Percentiles rank a stretch among this genome's conserved stretches.
Evolutionary conservation across 177 flowering plant species (phyloP).

Genomic region (Vitis hybrid): DNA sequence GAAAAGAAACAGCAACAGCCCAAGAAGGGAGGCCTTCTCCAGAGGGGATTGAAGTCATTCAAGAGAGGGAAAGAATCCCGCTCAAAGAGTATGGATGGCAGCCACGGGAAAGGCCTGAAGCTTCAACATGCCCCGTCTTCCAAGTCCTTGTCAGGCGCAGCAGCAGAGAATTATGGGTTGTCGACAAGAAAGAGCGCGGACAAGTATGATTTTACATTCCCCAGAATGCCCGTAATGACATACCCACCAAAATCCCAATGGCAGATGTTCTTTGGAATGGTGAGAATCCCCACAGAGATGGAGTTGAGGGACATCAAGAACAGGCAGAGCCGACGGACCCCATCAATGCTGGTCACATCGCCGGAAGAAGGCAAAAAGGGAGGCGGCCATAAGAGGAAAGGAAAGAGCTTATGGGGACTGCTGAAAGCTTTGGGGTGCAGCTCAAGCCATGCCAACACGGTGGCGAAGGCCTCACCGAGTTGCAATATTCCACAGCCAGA

Average conservation of each 20-base stretch:
- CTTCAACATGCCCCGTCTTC: not conserved
- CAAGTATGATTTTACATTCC: constrained; percentile 1
- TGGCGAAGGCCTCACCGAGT: constrained; percentile 8
- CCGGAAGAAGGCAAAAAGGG: not conserved
- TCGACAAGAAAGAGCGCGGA: not conserved
- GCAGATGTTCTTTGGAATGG: constrained; percentile 30
- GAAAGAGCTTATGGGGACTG: constrained; percentile 25
- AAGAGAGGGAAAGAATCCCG: not conserved
- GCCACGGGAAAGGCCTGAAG: not conserved
- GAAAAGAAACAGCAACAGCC: not conserved
- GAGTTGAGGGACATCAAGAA: constrained; percentile 32
- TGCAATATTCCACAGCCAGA: not conserved
- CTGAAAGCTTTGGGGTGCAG: constrained; percentile 23
- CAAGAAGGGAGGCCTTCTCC: not conserved
- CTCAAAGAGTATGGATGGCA: not conserved
- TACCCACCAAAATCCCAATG: constrained; percentile 25
- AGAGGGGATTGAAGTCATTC: not conserved
- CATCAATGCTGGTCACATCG: not conserved
- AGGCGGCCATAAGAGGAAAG: not conserved
- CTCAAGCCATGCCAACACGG: not conserved
- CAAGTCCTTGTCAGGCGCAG: not conserved
- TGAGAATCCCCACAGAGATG: constrained; percentile 25
- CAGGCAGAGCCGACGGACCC: constrained; percentile 28
- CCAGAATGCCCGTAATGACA: constrained; percentile 5
- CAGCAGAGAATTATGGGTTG: too few relatives aligned